Evolutionary conservation across 2,329 filamentous ascomycete species (phyloP).

Genomic region (Colletotrichum camelliae): DNA sequence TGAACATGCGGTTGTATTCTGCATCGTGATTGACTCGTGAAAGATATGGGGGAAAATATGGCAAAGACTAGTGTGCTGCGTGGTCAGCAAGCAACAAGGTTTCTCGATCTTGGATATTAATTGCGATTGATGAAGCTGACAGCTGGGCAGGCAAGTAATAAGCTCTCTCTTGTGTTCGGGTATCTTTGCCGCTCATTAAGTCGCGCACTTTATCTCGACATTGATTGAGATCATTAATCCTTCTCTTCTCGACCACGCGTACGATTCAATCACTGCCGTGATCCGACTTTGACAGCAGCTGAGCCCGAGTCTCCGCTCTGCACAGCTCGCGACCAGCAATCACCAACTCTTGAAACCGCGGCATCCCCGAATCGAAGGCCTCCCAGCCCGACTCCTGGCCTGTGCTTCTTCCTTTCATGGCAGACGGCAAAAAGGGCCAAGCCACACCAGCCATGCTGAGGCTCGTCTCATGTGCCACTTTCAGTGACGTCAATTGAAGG

Average conservation of each 20-base stretch:
- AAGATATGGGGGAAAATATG: not conserved
- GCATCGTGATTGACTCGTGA: not conserved
- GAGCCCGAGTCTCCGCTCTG: not conserved
- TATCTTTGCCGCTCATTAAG: not conserved
- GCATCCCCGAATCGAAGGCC: not conserved
- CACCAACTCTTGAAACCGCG: not conserved
- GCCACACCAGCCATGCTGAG: not conserved
- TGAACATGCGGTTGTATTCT: not conserved
- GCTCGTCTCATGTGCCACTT: not conserved
- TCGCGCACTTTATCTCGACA: not conserved
- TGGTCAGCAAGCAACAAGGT: not conserved
- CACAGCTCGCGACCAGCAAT: not conserved
- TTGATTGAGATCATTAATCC: not conserved
- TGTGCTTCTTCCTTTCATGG: not conserved
- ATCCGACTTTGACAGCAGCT: not conserved
- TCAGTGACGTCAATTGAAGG: not conserved
- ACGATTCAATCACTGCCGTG: not conserved
- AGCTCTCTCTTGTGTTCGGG: not conserved
- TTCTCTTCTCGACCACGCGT: not conserved
- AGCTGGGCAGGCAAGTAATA: accelerated
- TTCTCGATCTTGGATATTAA: not conserved
- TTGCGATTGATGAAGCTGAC: not conserved
- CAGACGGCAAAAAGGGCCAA: not conserved
- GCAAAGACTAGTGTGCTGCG: not conserved
- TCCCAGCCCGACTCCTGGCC: not conserved